Conservation (phyloP, 2,329 filamentous ascomycete species). For the Chrysoporthe austroafricana region DNA sequence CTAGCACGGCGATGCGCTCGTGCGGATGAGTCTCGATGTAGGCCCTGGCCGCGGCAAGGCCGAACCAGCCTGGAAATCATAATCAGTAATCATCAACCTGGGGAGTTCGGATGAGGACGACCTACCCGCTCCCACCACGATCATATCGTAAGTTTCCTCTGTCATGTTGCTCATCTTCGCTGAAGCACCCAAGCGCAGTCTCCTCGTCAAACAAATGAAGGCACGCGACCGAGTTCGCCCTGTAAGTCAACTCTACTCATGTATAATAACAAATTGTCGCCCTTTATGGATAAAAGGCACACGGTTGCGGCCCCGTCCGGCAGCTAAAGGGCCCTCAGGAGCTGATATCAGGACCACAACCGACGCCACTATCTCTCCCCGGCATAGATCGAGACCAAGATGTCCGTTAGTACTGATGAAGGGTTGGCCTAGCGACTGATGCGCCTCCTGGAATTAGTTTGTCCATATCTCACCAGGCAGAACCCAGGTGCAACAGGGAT, state of each 20-base stretch:
- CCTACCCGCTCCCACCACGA: constrained; percentile 29
- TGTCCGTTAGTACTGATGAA: too few relatives aligned
- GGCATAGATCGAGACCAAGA: background rate
- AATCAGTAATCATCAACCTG: background rate
- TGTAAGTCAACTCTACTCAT: background rate
- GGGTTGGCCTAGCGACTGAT: too few relatives aligned
- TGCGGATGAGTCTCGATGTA: constrained; percentile 53
- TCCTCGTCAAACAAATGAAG: background rate
- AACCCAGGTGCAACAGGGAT: too few relatives aligned
- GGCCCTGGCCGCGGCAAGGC: constrained; percentile 56
- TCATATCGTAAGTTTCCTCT: constrained; percentile 20
- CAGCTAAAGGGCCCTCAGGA: constrained; percentile 8
- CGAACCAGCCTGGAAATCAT: constrained; percentile 48
- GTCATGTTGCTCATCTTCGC: constrained; percentile 13
- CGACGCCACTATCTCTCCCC: constrained; percentile 5
- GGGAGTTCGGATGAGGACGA: background rate
- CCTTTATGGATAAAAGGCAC: constrained; percentile 11
- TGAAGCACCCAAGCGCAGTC: background rate
- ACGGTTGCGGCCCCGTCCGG: constrained; percentile 1
- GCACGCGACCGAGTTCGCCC: background rate
- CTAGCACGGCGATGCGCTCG: constrained; percentile 52
- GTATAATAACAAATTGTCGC: background rate
- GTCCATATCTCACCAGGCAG: too few relatives aligned
- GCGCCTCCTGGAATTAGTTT: too few relatives aligned
- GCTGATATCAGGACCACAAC: constrained; percentile 12